Percentiles rank a stretch among this genome's conserved stretches.
Conservation (phyloP, 352 stramenopile species). For the Globisporangium okanoganense region DNA sequence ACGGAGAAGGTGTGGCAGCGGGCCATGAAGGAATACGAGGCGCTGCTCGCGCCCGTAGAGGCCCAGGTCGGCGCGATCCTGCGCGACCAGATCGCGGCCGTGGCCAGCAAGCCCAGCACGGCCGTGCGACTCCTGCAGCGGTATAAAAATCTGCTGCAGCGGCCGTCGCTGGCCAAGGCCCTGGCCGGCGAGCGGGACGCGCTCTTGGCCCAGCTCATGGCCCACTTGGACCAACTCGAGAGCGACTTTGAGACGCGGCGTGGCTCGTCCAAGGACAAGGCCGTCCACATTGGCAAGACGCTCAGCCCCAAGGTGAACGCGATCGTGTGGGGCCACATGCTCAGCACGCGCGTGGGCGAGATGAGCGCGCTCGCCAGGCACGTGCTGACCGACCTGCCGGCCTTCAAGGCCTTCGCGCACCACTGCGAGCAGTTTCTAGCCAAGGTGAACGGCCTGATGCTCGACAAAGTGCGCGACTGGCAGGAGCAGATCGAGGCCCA, state of each 20-base stretch:
- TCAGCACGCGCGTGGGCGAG: conserved; percentile 53
- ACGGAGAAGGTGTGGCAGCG: conserved; percentile 78
- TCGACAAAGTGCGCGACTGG: conserved; percentile 86
- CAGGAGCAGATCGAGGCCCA: conserved; percentile 70
- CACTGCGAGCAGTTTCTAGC: conserved; percentile 46
- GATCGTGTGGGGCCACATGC: conserved; percentile 82
- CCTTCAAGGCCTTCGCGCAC: conserved; percentile 48
- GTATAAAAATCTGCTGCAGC: conserved; percentile 79
- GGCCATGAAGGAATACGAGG: conserved; percentile 78
- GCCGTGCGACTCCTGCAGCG: conserved; percentile 82
- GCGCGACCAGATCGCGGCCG: conserved; percentile 64
- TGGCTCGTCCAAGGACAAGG: conserved; percentile 17
- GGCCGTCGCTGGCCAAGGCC: conserved; percentile 66
- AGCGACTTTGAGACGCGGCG: conserved; percentile 76
- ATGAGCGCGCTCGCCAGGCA: conserved; percentile 43
- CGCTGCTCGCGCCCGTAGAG: conserved; percentile 78
- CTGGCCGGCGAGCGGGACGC: conserved; percentile 85
- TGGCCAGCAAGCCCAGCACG: conserved; percentile 54
- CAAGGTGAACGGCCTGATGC: conserved; percentile 60
- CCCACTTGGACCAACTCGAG: conserved; percentile 86
- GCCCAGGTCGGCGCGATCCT: conserved; percentile 74
- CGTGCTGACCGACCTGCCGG: conserved; percentile 64
- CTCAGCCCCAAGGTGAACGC: conserved; percentile 79
- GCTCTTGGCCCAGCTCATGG: conserved; percentile 79
- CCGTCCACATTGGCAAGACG: conserved; percentile 72